Evolutionary conservation across 495 filamentous ascomycete species (phyloP), one percentile per base, ranked within the genome.

Genomic region (Bombardia bombarda): DNA sequence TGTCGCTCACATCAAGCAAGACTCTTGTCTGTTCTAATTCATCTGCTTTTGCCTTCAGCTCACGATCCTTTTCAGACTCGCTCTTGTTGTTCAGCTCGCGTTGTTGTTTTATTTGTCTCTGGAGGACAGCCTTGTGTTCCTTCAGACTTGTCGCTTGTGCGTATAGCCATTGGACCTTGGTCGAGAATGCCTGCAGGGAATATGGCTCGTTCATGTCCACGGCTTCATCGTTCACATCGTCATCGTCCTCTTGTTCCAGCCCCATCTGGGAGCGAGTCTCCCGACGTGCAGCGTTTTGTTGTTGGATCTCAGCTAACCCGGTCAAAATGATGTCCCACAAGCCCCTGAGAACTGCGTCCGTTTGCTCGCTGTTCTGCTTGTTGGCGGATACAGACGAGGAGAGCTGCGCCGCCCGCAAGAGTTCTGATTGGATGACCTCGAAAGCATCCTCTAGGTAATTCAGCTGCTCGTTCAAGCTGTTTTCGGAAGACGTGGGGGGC

Each of bases 61-160:
- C 75, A 17, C 72, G 70, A 44, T 77, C 75, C 45, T 82, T 82
- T 44, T 81, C 78, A 2, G 69, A 66, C 36, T 75, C 77, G 38
- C 68, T 72, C 49, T 68, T 70, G 72, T 70, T 85, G 57, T 89
- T 92, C 38, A 94, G 74, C 53, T 92, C 87, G 31, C 87, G 82
- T 62, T 96, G 89, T 57, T 94, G 87, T 63, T 93, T 87, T 51
- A 95, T 87, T 51, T 96, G 88, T 3, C 86, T 80, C 46, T 84
- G 82, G 18, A 95, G 63, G 14, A 89, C 89, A 37, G 75, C 74
- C 60, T 94, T 89, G 49, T 95, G 87, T 47, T 95, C 87, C 28
- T 83, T 75, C 18, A 94, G 64, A n/a, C 69, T 64, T 7, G 75
- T 74, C 12, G 76, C 73, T 42, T 75, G 77, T 20, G 63, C 69